Evolutionary conservation across 2,329 filamentous ascomycete genomes (phyloP).

Genomic region (Aspergillus ustus): DNA sequence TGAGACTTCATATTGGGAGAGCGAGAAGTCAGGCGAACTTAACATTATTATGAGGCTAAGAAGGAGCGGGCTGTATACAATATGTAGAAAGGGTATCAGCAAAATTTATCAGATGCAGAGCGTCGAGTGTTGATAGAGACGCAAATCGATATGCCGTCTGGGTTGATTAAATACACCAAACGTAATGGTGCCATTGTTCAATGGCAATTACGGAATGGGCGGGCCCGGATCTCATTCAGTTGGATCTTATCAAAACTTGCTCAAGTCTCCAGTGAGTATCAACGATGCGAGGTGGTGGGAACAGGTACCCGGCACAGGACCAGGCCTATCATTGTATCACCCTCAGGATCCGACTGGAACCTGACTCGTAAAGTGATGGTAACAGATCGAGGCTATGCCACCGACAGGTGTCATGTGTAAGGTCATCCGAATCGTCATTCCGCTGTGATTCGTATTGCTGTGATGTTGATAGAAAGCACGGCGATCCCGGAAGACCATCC

Average conservation of each 20-base stretch:
- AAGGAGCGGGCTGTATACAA: neutral
- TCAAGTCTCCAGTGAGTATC: neutral
- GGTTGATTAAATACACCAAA: conserved; percentile 10
- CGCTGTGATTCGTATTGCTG: neutral
- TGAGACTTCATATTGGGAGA: conserved; percentile 70
- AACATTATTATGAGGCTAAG: conserved; percentile 28
- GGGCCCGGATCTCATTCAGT: conserved; percentile 1
- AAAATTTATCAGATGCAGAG: neutral
- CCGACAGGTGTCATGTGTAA: neutral
- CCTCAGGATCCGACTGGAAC: neutral
- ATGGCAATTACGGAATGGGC: conserved; percentile 6
- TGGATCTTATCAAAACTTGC: conserved; percentile 1
- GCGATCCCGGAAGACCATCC: neutral
- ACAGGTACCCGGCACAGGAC: neutral
- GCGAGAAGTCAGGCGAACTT: conserved; percentile 36
- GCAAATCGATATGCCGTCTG: neutral
- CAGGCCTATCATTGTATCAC: neutral
- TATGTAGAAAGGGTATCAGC: neutral
- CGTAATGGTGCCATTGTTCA: neutral
- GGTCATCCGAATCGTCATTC: neutral
- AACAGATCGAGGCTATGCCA: neutral
- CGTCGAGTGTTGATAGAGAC: neutral
- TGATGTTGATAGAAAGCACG: neutral
- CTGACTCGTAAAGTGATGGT: neutral
- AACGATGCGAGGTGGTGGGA: neutral